Conservation (phyloP, 345 rosid genomes). For the Salix exigua region DNA sequence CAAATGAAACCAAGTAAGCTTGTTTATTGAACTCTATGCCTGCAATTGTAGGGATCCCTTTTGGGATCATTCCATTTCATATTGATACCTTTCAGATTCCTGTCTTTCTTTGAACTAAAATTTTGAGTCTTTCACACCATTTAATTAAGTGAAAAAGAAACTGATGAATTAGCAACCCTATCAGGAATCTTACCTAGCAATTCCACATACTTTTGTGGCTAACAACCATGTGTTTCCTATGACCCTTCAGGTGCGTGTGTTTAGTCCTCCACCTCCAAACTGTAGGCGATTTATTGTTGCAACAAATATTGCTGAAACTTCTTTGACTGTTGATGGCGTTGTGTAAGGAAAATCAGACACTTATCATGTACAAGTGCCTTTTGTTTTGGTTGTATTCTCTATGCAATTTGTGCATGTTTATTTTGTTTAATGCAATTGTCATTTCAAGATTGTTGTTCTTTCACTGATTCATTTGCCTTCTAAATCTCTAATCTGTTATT, state of each 20-base stretch:
- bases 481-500: slow-evolving; percentile 15
- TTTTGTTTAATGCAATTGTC: not conserved
- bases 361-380: slow-evolving; percentile 14
- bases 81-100: not conserved
- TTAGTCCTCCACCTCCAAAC: slow-evolving; percentile 89
- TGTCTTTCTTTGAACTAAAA: not conserved
- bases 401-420: not conserved
- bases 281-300: slow-evolving; percentile 91
- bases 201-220: not conserved
- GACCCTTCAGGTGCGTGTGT: slow-evolving; percentile 76
- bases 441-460: not conserved
- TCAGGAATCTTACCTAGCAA: not conserved
- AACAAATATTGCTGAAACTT: slow-evolving; percentile 97
- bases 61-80: slow-evolving; percentile 1
- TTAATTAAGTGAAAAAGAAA: not conserved
- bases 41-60: not conserved
- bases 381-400: slow-evolving; percentile 12
- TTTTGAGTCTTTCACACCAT: not conserved
- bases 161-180: too few species aligned
- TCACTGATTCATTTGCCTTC: not conserved
- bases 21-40: not conserved
- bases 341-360: slow-evolving; percentile 67
- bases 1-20: not conserved
- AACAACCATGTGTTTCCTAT: slow-evolving; percentile 21
- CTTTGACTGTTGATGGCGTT: slow-evolving; percentile 95